A percentile compares a stretch with the other conserved stretches of the same genome.
Conservation (phyloP, 2,329 filamentous ascomycete species). For the Alternaria sp. region DNA sequence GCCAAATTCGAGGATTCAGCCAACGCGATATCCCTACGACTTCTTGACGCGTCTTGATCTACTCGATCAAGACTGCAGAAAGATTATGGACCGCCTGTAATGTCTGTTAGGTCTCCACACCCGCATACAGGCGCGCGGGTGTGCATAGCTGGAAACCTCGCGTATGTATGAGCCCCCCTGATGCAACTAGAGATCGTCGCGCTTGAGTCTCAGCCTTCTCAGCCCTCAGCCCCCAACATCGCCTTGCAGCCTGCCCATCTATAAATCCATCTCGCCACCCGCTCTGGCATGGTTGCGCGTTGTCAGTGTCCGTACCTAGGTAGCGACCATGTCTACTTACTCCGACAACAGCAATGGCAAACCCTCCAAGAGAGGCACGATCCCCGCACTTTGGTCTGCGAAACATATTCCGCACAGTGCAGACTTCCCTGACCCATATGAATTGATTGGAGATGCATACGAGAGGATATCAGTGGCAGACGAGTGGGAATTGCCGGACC, state of each 20-base stretch:
- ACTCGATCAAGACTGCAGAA: not conserved
- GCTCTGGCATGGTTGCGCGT: not conserved
- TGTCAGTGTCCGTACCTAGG: not conserved
- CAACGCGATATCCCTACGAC: not conserved
- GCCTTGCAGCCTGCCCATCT: not conserved
- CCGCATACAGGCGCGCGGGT: not conserved
- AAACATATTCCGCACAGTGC: constrained; percentile 16
- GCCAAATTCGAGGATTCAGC: not conserved
- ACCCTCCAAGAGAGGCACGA: constrained; percentile 3
- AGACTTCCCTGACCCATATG: constrained; percentile 20
- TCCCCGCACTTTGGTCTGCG: constrained; percentile 11
- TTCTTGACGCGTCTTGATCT: not conserved
- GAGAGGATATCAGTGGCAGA: constrained; percentile 9
- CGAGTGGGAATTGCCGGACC: constrained; percentile 28
- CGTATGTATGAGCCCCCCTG: not conserved
- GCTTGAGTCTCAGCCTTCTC: constrained; percentile 10
- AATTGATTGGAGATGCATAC: constrained; percentile 29
- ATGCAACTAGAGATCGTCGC: not conserved
- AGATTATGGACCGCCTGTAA: not conserved
- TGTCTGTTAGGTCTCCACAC: not conserved
- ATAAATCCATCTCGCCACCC: constrained; percentile 3
- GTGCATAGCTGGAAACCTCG: not conserved
- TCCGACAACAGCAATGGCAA: not conserved
- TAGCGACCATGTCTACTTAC: constrained; percentile 8
- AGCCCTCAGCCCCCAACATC: constrained; percentile 7